Base-by-base conservation (phyloP, 2,329 filamentous ascomycete species). In the Cladosporium sp. region DNA sequence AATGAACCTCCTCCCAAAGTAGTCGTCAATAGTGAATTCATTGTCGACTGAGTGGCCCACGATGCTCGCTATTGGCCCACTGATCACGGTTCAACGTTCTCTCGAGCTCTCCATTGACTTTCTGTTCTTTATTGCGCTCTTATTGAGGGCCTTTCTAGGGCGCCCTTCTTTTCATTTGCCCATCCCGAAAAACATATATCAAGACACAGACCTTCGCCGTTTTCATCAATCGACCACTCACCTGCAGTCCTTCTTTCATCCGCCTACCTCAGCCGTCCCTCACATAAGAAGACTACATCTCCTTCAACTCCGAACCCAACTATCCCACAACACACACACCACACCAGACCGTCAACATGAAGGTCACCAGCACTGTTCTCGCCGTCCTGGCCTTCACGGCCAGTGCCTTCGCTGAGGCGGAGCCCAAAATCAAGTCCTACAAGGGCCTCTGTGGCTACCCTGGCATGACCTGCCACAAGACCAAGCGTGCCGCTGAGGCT, bases 391-490 rank as follows among this genome's bases (percentile, higher is more conserved):
- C 68, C 56, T 66, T 67, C 57, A 67, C 69, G 36, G 30, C 53
- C 48, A 46, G 39, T 34, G 53, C 28, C 46, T 43, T 59, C 28
- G 58, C 58, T 51, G 58, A 61, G 23, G 58, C 58, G 18, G 58
- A 61, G 39, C 39, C 58, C 18, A 80, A 81, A 68, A 79, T 80
- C 64, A 80, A 46, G 57, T 80, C 79, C 21, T 77, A 76, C 25
- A 80, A 74, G 25, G 78, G 75, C 21, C 58, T 48, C 39, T 61
- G 58, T 23, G 58, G 58, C 13, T 61, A 34, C 39, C 58, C 39
- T 8, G 58, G 58, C 25, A 49, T 49, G 26, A 48, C 39, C 28
- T 63, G 60, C 30, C 5, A 16, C 21, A 57, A 78, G 75, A 21
- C 79, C 79, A 51, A 82, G 72, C 23, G 79, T 71, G 61, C 76